phyloP scores from a whole-genome alignment of 164 flowering plant species.

The Annona squamosa region DNA sequence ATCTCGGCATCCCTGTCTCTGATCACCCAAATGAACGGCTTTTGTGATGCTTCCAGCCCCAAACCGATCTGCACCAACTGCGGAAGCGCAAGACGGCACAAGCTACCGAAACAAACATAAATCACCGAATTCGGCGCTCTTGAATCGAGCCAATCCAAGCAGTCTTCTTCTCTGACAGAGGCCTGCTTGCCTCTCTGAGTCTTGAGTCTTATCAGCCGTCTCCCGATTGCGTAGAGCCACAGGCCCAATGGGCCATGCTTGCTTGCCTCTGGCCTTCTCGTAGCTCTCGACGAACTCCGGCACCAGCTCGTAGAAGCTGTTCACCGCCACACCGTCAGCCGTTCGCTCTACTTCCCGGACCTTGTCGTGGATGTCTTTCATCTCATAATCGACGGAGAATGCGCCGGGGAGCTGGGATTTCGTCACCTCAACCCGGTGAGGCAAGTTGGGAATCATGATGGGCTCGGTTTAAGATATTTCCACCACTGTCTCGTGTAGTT shows the following conservation, averaged over 20 bases:
- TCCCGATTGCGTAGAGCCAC: conserved; percentile 32
- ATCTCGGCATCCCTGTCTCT: conserved; percentile 17
- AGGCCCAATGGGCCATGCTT: conserved; percentile 48
- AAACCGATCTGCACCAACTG: conserved; percentile 43
- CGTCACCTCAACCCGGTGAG: conserved; percentile 23
- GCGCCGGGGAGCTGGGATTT: conserved; percentile 23
- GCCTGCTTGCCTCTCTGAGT: conserved; percentile 33
- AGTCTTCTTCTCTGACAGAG: conserved; percentile 20
- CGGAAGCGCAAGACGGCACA: conserved; percentile 9
- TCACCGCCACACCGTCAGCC: conserved; percentile 33
- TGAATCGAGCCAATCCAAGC: conserved; percentile 42
- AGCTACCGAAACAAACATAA: conserved; percentile 50
- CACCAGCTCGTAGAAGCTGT: conserved; percentile 39
- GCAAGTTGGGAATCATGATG: conserved; percentile 34
- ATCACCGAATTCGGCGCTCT: conserved; percentile 30
- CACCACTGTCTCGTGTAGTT: conserved; percentile 12
- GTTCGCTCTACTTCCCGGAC: conserved; percentile 19
- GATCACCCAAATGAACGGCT: conserved; percentile 46
- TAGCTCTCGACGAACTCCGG: conserved; percentile 22
- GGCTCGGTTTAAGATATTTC: conserved; percentile 19
- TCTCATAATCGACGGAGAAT: not conserved
- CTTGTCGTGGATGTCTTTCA: not conserved
- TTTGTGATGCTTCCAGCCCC: conserved; percentile 42
- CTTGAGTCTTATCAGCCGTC: conserved; percentile 25
- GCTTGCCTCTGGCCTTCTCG: conserved; percentile 14